Evolutionary conservation across 768 basidiomycete species (phyloP).

Genomic region (Naganishia friedmannii): DNA sequence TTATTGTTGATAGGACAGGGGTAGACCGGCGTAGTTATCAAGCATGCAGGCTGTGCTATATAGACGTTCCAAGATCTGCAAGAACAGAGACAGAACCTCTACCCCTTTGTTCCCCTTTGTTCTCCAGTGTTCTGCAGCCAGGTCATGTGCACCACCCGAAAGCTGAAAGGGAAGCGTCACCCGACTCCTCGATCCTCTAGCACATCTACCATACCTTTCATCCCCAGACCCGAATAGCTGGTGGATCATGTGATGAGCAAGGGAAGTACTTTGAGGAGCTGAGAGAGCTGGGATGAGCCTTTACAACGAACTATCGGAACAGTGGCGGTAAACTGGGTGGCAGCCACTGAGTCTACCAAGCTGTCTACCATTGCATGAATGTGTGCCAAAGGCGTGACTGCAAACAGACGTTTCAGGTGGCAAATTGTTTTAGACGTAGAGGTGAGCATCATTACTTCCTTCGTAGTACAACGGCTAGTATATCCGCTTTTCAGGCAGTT

Average conservation of each 20-base stretch:
- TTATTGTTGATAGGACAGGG: no score
- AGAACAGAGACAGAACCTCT: not conserved
- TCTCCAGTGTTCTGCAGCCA: not conserved
- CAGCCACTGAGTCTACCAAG: no score
- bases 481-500: conserved; percentile 23
- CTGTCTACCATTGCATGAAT: no score
- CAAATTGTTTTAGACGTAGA: no score
- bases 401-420: no score
- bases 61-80: not conserved
- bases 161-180: not conserved
- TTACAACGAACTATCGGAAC: no score
- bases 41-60: not conserved
- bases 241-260: no score
- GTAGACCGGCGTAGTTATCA: not conserved
- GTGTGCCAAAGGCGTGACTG: no score
- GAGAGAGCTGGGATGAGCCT: no score
- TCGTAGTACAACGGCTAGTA: conserved; percentile 28
- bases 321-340: no score
- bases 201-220: not conserved
- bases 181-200: no score
- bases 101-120: not conserved
- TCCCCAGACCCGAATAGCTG: not conserved
- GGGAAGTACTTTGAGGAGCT: no score
- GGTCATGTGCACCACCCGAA: not conserved
- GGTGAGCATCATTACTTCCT: conserved; percentile 2